Evolutionary conservation across 2,329 filamentous ascomycete genomes (phyloP), one percentile per base, ranked within the genome.

Genomic region (Lasiodiplodia sp.): DNA sequence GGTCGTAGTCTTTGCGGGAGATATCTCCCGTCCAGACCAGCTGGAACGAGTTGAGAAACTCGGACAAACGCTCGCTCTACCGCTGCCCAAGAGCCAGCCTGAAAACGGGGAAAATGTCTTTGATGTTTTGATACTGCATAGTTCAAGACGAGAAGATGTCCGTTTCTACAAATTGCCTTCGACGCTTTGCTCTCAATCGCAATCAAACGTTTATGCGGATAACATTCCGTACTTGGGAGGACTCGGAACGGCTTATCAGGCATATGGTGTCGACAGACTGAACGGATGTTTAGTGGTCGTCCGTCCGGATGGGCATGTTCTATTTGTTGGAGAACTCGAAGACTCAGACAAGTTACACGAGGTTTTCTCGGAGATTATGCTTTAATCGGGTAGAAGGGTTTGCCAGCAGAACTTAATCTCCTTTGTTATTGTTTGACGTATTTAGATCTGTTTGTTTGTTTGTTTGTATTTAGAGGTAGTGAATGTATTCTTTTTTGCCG

Each of bases 281-380:
- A 77, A 78, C 23, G 89, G 90, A 0, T 88, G 86, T 70, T 78
- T 88, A 3, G 85, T 91, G 0, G 79, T 90, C 1, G 80, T 89
- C 1, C 78, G 91, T 56, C 91, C 91, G 2, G 91, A 93, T 80
- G 88, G 91, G 74, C 89, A 92, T 77, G 85, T 92, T 44, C 83
- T 79, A 0, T 79, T 75, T 65, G 72, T 86, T 34, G 80, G 80
- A 7, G 75, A 76, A 44, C 37, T 81, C 51, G 77, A 80, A 38
- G 73, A 73, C 69, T 74, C 75, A 66, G 58, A 66, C 55, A 75
- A 73, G 0, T 72, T 79, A 10, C 76, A 79, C 66, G 62, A 56
- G 60, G 79, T 58, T 38, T 70, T 68, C 49, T 21, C 18, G 21
- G 55, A 57, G 16, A 31, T 68, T 28, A n/a, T 70, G 18, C 38